A percentile compares a stretch with the other conserved stretches of the same genome.
Conservation (phyloP, 441 rosid species). For the Lepidium campestre region DNA sequence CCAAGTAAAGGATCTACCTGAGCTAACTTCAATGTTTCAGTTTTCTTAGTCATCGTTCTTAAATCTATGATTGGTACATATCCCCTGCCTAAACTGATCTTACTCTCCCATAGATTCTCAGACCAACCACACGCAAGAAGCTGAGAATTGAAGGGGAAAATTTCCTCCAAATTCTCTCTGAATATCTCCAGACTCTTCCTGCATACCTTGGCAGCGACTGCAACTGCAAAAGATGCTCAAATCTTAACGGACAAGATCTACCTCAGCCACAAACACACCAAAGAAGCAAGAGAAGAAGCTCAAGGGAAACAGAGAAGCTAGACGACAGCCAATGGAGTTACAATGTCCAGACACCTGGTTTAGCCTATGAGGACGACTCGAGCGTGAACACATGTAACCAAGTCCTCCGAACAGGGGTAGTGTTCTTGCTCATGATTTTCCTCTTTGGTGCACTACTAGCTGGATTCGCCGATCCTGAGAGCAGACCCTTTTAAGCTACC, state of each 20-base stretch:
- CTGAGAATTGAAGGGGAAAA: slow-evolving; percentile 70
- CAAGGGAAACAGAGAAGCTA: slow-evolving; percentile 13
- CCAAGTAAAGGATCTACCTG: slow-evolving; percentile 46
- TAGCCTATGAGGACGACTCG: slow-evolving; percentile 25
- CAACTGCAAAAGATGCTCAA: slow-evolving; percentile 58
- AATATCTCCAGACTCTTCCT: slow-evolving; percentile 63
- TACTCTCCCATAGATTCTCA: slow-evolving; percentile 52
- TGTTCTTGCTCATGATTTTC: slow-evolving; percentile 65
- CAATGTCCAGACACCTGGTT: slow-evolving; percentile 18
- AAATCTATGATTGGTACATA: background rate
- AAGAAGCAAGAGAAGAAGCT: slow-evolving; percentile 22
- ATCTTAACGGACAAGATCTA: slow-evolving; percentile 8
- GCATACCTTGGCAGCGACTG: slow-evolving; percentile 80
- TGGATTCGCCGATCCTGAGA: slow-evolving; percentile 54
- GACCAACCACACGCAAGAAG: slow-evolving; percentile 75
- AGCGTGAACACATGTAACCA: slow-evolving; percentile 42
- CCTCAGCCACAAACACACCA: slow-evolving; percentile 19
- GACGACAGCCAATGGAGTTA: slow-evolving; percentile 27
- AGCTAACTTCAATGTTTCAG: background rate
- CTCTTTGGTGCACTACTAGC: slow-evolving; percentile 45
- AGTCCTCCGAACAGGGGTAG: slow-evolving; percentile 50
- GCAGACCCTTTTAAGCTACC: slow-evolving; percentile 35
- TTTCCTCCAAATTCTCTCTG: slow-evolving; percentile 50
- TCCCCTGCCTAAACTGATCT: background rate
- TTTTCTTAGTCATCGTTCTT: background rate